phyloP scores from a whole-genome alignment of 2,329 filamentous ascomycete species.

The Fusarium fujikuroi region DNA sequence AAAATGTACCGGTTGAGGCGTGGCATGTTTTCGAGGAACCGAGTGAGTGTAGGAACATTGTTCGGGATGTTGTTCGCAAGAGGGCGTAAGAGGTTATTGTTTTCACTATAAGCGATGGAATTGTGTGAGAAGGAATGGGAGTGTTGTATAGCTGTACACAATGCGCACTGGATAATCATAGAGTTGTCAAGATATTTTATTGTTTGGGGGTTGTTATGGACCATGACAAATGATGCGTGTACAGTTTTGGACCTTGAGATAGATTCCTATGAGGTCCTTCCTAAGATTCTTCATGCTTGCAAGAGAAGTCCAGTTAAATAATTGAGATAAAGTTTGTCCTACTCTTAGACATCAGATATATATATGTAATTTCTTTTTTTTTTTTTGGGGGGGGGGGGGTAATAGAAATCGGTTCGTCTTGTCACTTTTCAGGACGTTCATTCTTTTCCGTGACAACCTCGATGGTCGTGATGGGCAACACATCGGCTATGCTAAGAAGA shows the following conservation, averaged over 20 bases:
- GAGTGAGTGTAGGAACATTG: constrained; percentile 64
- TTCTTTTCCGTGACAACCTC: not conserved
- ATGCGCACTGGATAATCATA: not conserved
- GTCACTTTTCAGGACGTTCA: no score
- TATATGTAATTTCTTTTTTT: no score
- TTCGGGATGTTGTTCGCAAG: constrained; percentile 42
- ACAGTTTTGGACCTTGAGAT: not conserved
- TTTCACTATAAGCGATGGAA: not conserved
- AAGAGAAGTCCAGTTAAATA: not conserved
- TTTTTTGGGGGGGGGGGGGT: no score
- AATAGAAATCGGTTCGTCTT: not conserved
- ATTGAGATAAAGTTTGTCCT: not conserved
- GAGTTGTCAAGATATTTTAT: not conserved
- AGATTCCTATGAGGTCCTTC: not conserved
- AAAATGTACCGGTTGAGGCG: constrained; percentile 72
- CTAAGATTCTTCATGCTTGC: not conserved
- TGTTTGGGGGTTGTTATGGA: not conserved
- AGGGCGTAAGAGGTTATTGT: not conserved
- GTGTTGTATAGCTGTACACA: not conserved
- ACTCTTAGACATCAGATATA: not conserved
- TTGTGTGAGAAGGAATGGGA: constrained; percentile 21
- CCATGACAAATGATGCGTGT: not conserved
- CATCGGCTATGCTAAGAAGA: not conserved
- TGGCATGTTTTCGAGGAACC: constrained; percentile 90
- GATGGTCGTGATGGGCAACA: not conserved